These are phyloP conservation scores for Murraya koenigii DNA, from an alignment of 345 rosid genomes.

Conservation along the genomic window DNA sequence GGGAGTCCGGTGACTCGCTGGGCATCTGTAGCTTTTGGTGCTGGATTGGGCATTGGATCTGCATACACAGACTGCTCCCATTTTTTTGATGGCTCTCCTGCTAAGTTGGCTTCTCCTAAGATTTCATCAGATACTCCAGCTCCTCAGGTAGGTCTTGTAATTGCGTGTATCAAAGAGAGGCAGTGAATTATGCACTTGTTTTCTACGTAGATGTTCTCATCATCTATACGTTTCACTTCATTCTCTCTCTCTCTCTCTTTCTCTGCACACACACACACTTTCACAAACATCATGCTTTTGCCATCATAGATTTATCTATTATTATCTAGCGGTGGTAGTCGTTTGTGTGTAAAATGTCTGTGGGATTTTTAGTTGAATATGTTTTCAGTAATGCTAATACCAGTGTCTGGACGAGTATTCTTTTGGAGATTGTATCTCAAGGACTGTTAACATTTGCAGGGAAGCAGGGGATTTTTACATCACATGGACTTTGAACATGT, in stretches of 20 bases:
- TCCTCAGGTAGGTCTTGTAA: constrained; percentile 44
- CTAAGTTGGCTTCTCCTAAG: constrained; percentile 42
- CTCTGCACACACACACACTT: background rate
- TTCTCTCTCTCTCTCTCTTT: background rate
- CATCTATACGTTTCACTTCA: background rate
- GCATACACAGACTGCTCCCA: constrained; percentile 77
- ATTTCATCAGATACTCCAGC: constrained; percentile 34
- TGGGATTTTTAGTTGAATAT: background rate
- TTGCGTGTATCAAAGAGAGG: background rate
- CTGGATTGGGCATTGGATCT: constrained; percentile 92
- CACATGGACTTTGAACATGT: background rate
- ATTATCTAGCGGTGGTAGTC: background rate
- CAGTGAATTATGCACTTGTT: background rate
- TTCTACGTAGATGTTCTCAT: background rate
- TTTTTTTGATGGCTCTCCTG: constrained; percentile 53
- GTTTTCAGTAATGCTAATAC: background rate
- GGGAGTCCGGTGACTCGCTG: constrained; percentile 87
- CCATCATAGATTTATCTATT: background rate
- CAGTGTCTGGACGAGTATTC: background rate
- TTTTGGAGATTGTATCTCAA: background rate
- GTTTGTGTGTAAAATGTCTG: background rate
- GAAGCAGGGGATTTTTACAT: background rate
- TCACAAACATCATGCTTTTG: background rate
- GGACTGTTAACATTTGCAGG: background rate
- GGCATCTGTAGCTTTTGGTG: constrained; percentile 92